Evolutionary conservation across 352 stramenopile genomes (phyloP), one percentile per base, ranked within the genome.

Genomic region (Globisporangium nunn): DNA sequence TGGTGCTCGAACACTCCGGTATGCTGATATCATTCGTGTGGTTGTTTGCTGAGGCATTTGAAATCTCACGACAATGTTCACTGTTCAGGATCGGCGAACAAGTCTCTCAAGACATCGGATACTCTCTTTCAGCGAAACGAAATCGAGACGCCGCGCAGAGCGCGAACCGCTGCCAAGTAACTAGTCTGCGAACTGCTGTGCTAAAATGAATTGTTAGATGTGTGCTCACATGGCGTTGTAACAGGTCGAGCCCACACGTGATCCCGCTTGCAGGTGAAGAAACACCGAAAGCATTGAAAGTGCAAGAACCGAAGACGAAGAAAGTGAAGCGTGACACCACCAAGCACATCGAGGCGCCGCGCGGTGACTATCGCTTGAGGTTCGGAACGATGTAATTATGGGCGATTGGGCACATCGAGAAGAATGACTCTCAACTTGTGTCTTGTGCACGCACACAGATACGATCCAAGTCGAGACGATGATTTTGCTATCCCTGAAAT

Each of bases 251-350:
- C 17, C 58, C 35, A 5, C 58, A 63, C 31, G 58, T 58, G 58
- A 63, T 63, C 43, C 58, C 58, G 11, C 39, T 50, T 12, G 33
- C n/a, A 28, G 17, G 50, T 12, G 58, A 58, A 18, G 58, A 62
- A 2, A 49, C n/a, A 8, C 7, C 29, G 29, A 35, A 40, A 14
- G 3, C 31, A 15, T 50, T n/a, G 29, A 35, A 31, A 31, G 23
- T 15, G 10, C 43, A 44, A 28, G n/a, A 62, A 31, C 56, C 50
- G 29, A 33, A 14, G 18, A 30, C 41, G 37, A 62, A 62, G 39
- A 55, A 61, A 23, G 28, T 11, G 5, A 61, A 44, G 31, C n/a
- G 17, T 37, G 18, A 12, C 17, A 30, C 15, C 14, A 17, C 12
- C 6, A 31, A 45, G 28, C 8, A 29, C 5, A 12, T n/a, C 5